These are phyloP conservation scores for Globisporangium orthogonon DNA, from an alignment of 352 stramenopile species.

Conservation along the genomic window DNA sequence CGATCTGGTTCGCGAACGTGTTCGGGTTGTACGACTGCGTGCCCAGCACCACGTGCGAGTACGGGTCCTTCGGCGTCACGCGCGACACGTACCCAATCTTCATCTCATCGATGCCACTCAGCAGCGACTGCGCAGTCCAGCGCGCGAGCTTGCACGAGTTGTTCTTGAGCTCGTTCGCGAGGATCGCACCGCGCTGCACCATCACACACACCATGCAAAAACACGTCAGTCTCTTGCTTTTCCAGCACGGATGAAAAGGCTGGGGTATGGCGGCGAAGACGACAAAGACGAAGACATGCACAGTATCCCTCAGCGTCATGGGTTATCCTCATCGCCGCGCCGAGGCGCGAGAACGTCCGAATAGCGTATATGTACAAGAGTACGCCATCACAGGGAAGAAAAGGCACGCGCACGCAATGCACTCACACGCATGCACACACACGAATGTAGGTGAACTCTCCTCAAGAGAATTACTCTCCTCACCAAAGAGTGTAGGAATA, in stretches of 20 bases:
- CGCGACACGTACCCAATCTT: slow-evolving; percentile 97
- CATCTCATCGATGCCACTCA: slow-evolving; percentile 96
- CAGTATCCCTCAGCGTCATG: slow-evolving; percentile 15
- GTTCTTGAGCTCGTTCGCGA: slow-evolving; percentile 99
- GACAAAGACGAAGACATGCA: not conserved
- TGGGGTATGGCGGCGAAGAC: too few species aligned
- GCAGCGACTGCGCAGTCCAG: slow-evolving; percentile 95
- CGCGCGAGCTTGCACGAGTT: slow-evolving; percentile 98
- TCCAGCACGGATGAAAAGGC: not conserved
- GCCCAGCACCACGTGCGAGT: slow-evolving; percentile 93
- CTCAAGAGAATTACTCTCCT: slow-evolving; percentile 21
- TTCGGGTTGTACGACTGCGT: slow-evolving; percentile 96
- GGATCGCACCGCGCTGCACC: slow-evolving; percentile 90
- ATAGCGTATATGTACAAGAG: slow-evolving; percentile 57
- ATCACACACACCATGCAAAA: slow-evolving; percentile 8
- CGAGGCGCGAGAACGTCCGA: slow-evolving; percentile 26
- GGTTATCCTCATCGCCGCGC: slow-evolving; percentile 9
- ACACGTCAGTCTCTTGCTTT: slow-evolving; percentile 2
- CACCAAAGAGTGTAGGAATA: slow-evolving; percentile 32
- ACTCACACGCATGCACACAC: slow-evolving; percentile 8
- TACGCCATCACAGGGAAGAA: slow-evolving; percentile 16
- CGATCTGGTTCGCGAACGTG: slow-evolving; percentile 97
- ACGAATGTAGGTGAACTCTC: slow-evolving; percentile 18
- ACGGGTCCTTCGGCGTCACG: slow-evolving; percentile 91
- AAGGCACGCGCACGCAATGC: slow-evolving; percentile 2